Percentiles rank a stretch among this genome's conserved stretches.
These are phyloP conservation scores for Globisporangium splendens DNA, from an alignment of 352 stramenopile species.

Conservation along the genomic window DNA sequence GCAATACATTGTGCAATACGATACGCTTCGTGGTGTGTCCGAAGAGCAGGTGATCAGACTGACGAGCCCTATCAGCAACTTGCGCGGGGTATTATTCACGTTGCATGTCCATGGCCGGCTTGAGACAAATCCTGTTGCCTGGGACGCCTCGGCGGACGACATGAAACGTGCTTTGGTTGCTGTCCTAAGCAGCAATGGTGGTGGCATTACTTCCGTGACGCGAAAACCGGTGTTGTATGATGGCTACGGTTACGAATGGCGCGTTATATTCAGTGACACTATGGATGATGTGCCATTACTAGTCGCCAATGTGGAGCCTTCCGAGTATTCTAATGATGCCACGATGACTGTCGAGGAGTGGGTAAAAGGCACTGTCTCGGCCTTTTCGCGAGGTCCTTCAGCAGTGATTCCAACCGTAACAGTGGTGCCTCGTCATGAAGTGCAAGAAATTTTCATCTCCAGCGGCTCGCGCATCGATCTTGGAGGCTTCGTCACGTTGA, in stretches of 20 bases:
- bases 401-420: constrained; percentile 18
- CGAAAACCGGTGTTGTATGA: constrained; percentile 43
- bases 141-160: constrained; percentile 35
- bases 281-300: constrained; percentile 51
- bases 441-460: constrained; percentile 76
- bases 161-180: constrained; percentile 20
- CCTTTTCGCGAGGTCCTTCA: constrained; percentile 16
- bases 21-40: constrained; percentile 42
- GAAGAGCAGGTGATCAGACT: constrained; percentile 63
- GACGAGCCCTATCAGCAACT: constrained; percentile 29
- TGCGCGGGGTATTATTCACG: constrained; percentile 44
- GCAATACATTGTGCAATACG: constrained; percentile 56
- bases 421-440: constrained; percentile 31
- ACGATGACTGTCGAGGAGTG: constrained; percentile 35
- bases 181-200: constrained; percentile 8
- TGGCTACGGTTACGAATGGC: constrained; percentile 68
- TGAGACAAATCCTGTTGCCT: constrained; percentile 22
- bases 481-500: constrained; percentile 45
- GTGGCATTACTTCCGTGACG: constrained; percentile 23
- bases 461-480: constrained; percentile 57
- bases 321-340: constrained; percentile 13
- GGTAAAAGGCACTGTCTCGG: constrained; percentile 33
- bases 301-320: constrained; percentile 6
- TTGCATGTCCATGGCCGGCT: constrained; percentile 16
- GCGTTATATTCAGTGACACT: constrained; percentile 53